Percentiles rank a stretch among this genome's conserved stretches.
Evolutionary conservation across 768 basidiomycete species (phyloP).

Genomic region (Clathrus columnatus): DNA sequence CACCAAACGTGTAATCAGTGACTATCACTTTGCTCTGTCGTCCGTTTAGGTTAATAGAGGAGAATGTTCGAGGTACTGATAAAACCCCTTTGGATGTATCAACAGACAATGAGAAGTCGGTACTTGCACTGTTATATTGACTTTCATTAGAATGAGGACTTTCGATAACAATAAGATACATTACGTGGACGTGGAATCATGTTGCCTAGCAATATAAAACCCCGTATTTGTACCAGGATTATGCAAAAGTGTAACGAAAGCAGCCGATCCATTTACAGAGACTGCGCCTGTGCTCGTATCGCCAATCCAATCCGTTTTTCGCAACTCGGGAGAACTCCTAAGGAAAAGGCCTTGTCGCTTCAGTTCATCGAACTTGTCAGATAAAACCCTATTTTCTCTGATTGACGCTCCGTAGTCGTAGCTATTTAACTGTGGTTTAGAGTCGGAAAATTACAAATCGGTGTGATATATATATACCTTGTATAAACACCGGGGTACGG

Average conservation of each 20-base stretch:
- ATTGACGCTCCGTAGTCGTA: slow-evolving; percentile 65
- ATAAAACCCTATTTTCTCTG: slow-evolving; percentile 53
- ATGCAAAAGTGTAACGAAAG: slow-evolving; percentile 51
- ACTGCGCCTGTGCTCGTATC: slow-evolving; percentile 46
- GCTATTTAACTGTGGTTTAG: slow-evolving; percentile 30
- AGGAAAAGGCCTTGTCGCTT: slow-evolving; percentile 74
- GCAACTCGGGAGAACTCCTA: slow-evolving; percentile 69
- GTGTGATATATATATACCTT: slow-evolving; percentile 16
- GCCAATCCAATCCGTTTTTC: slow-evolving; percentile 69
- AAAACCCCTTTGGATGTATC: slow-evolving; percentile 43
- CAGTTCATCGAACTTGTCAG: slow-evolving; percentile 64
- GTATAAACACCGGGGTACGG: slow-evolving; percentile 71
- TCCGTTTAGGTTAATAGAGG: slow-evolving; percentile 51
- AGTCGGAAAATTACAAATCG: not conserved
- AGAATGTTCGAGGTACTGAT: slow-evolving; percentile 46
- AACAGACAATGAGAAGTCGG: slow-evolving; percentile 52
- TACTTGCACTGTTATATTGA: slow-evolving; percentile 33
- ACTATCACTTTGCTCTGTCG: slow-evolving; percentile 68
- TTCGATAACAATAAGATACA: too few species aligned
- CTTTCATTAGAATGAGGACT: too few species aligned
- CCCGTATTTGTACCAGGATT: slow-evolving; percentile 60
- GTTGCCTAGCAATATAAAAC: slow-evolving; percentile 67
- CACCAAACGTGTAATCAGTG: slow-evolving; percentile 65
- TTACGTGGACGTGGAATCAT: slow-evolving; percentile 38
- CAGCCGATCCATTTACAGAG: slow-evolving; percentile 33